Evolutionary conservation across 768 basidiomycete genomes (phyloP).

Genomic region (Ramaria sp.): DNA sequence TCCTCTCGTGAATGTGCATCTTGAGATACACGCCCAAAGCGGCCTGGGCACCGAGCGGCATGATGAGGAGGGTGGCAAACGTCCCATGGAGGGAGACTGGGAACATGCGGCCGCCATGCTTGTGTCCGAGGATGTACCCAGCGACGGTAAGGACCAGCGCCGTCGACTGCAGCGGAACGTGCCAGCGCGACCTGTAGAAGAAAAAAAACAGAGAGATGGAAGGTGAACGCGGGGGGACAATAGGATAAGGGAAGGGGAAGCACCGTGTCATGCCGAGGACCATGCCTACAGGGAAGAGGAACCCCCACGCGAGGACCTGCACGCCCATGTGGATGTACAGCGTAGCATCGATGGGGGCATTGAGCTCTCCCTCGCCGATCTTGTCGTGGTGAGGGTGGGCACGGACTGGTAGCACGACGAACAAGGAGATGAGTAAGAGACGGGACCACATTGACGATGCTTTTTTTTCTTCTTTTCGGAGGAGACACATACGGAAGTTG

Average conservation of each 20-base stretch:
- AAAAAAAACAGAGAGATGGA: too few relatives aligned
- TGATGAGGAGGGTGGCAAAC: slow-evolving; percentile 53
- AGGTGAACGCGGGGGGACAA: slow-evolving; percentile 20
- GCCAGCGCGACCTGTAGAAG: slow-evolving; percentile 83
- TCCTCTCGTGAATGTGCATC: slow-evolving; percentile 75
- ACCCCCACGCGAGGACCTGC: slow-evolving; percentile 73
- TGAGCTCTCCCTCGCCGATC: slow-evolving; percentile 49
- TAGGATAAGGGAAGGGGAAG: not conserved
- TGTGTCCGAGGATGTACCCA: slow-evolving; percentile 76
- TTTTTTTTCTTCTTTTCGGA: too few relatives aligned
- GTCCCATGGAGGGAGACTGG: slow-evolving; percentile 60
- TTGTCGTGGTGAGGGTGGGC: slow-evolving; percentile 58
- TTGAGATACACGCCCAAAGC: slow-evolving; percentile 81
- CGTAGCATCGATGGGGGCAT: slow-evolving; percentile 61
- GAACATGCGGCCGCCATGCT: slow-evolving; percentile 76
- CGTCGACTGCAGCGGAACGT: slow-evolving; percentile 75
- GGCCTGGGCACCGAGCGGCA: slow-evolving; percentile 58
- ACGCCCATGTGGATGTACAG: slow-evolving; percentile 77
- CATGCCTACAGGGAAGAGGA: slow-evolving; percentile 70
- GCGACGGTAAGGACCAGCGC: slow-evolving; percentile 60
- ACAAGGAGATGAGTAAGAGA: not conserved
- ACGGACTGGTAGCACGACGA: slow-evolving; percentile 2
- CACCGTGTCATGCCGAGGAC: slow-evolving; percentile 27
- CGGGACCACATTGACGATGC: not conserved
- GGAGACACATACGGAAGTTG: too few relatives aligned